Conservation (phyloP, 78 protist genomes). For the Dictyostelium brefeldianum region DNA sequence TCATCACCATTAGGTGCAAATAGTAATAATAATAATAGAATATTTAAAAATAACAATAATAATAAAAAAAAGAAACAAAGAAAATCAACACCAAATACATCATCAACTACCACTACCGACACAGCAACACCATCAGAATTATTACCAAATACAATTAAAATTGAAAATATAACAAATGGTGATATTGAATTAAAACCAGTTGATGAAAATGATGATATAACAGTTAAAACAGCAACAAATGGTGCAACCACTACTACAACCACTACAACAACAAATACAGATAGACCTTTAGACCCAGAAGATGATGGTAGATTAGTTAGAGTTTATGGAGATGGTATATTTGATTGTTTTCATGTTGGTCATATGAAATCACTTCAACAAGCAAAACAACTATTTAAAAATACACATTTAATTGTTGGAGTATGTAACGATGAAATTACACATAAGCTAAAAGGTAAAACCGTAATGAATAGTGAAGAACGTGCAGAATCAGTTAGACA, state of each 20-base stretch:
- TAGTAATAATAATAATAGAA: constrained; percentile 10
- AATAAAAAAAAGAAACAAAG: neutral
- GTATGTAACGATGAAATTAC: constrained; percentile 89
- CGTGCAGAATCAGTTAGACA: constrained; percentile 87
- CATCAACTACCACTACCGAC: neutral
- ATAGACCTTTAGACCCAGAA: neutral
- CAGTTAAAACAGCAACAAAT: neutral
- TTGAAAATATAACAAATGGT: no score
- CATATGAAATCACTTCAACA: constrained; percentile 87
- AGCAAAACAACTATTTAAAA: constrained; percentile 85
- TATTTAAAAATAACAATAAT: neutral
- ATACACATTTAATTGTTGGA: constrained; percentile 87
- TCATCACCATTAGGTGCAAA: neutral
- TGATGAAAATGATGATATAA: neutral
- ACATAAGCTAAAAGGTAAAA: constrained; percentile 84
- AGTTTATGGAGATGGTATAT: constrained; percentile 90
- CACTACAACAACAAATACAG: neutral
- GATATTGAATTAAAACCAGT: no score
- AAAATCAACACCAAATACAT: neutral
- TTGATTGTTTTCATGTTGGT: constrained; percentile 87
- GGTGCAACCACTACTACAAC: neutral
- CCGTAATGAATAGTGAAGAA: constrained; percentile 84
- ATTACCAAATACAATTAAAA: no score
- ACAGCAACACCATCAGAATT: neutral
- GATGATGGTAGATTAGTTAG: constrained; percentile 10